Evolutionary conservation across 164 flowering plant genomes (phyloP), one percentile per base, ranked within the genome.

Genomic region (Annona cherimola): DNA sequence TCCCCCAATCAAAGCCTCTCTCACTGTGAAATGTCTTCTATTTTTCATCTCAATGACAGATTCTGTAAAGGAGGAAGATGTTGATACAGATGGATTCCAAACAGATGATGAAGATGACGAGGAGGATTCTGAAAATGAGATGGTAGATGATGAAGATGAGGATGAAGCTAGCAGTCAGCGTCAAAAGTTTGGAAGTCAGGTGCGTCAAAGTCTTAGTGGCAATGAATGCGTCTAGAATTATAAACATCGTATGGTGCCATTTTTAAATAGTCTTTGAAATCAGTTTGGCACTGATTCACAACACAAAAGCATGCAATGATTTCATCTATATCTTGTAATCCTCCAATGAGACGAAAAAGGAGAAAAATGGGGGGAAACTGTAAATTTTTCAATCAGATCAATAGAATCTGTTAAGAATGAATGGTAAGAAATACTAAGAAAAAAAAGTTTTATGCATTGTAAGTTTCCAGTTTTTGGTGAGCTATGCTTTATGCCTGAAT

Each of bases 181-280:
- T 79, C 84, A 84, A 67, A 90, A 85, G 71, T 82, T 92, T 71
- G 98, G 93, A 55, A 91, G 93, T 54, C 87, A 88, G 96, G 98
- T 94, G 12, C 41, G 78, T 50, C 35, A 26, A 26, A 20, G 42
- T 35, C 16, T 57, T 39, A 1, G 26, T 16, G 8, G 9, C 20
- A 61, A 61, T 61, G 63, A 61, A 61, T 2, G 63, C 55, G 14
- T 69, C 5, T n/a, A 67, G 45, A 12, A 16, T 61, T 61, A n/a
- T 19, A 19, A 18, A 16, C 5, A 26, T 18, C 35, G 2, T 61
- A 26, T 26, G 35, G 35, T 26, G 35, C 35, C 35, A 26, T 26
- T 26, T 26, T 26, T 26, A 26, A 26, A 26, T 26, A 26, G 35
- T 26, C 35, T 26, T 26, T 26, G 35, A 26, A 26, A 26, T 26